Evolutionary conservation across 148 eudicot species (phyloP), one percentile per base, ranked within the genome.

Genomic region (Arbutus unedo): DNA sequence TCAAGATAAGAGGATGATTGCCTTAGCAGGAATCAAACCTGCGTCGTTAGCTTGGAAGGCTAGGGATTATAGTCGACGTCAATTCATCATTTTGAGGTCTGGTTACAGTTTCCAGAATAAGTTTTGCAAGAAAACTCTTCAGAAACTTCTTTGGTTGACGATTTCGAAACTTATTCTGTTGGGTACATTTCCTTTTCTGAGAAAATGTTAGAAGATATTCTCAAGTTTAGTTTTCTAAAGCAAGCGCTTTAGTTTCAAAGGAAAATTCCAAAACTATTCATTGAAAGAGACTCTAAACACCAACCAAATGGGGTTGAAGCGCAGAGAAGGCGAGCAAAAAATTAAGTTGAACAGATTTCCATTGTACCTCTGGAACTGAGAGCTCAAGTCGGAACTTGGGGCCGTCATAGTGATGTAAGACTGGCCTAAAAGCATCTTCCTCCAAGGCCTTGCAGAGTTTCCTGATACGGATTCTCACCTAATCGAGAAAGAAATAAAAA

Each of bases 351-450:
- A 23, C 68, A 21, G 68, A 66, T 66, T 80, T 55, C 23, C 51
- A 54, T n/a, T 81, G 18, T 88, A 96, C 99, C 99, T 96, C 99
- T 3, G 95, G 91, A 44, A 94, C 92, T 16, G 99, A 94, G 70
- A 96, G 97, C 85, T 96, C 99, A 81, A 96, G 98, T 48, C 99
- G 98, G 82, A 96, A 96, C 88, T 96, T 96, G 57, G 99, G 99
- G 44, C 99, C 99, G 83, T 96, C 99, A 88, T 96, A 96, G 84
- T 96, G 99, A 85, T 96, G 99, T 93, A 96, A 90, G 86, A 96
- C 99, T 41, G 99, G 99, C 93, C 99, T 92, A 77, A 96, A 96
- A 54, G 99, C 64, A 90, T 96, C 99, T 90, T 96, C 99, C 89
- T 96, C 99, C 90, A 96, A 88, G 25, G 99, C 94, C 82, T 92